These are phyloP conservation scores for Pinus tabuliformis DNA, from an alignment of 75 land plant genomes.

Conservation along the genomic window DNA sequence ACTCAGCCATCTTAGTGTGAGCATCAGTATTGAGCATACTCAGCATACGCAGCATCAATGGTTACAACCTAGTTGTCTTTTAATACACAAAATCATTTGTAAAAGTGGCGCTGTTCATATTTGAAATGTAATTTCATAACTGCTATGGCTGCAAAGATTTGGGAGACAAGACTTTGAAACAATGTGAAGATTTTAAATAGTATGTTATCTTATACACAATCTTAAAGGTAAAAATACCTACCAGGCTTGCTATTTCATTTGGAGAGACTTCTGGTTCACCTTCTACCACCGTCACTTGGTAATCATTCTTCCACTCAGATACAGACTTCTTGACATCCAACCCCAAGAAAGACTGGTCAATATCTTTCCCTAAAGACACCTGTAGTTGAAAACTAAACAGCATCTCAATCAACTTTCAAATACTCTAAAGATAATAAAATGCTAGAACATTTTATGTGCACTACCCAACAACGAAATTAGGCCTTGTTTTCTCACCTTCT, in stretches of 20 bases:
- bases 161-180: too few species aligned
- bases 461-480: neutral
- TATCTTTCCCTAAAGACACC: constrained; percentile 17
- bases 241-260: constrained; percentile 33
- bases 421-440: neutral
- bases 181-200: too few species aligned
- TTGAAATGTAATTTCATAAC: too few species aligned
- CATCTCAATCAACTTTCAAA: neutral
- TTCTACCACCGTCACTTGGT: constrained; percentile 7
- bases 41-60: too few species aligned
- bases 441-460: too few species aligned
- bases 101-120: too few species aligned
- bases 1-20: too few species aligned
- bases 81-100: too few species aligned
- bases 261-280: neutral
- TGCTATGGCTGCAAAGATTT: too few species aligned
- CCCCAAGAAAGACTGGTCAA: constrained; percentile 24
- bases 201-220: too few species aligned
- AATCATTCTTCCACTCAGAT: constrained; percentile 21
- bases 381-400: constrained; percentile 5
- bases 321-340: constrained; percentile 23
- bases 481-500: constrained; percentile 17
- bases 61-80: too few species aligned
- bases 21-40: too few species aligned
- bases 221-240: neutral